Evolutionary conservation across 2,329 filamentous ascomycete genomes (phyloP), one percentile per base, ranked within the genome.

Genomic region (Aspergillus intermedius): DNA sequence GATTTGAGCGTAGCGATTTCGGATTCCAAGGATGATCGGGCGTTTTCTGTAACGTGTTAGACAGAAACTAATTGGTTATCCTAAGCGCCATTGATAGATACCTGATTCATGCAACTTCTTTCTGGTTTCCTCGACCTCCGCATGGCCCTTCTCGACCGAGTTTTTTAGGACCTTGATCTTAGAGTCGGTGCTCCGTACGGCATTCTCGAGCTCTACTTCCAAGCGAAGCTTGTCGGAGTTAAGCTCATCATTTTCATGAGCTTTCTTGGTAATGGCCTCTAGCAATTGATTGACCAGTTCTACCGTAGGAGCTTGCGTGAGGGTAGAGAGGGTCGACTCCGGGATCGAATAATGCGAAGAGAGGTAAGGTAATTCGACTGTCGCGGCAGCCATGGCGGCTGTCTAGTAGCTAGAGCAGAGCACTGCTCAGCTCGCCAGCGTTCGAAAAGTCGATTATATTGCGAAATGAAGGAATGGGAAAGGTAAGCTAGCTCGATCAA

Each of bases 141-240:
- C 87, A 52, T 91, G 77, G 8, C 87, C 85, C 66, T 91, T 91
- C 53, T 94, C 89, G 41, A 89, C 80, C 1, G 86, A 87, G 5
- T 80, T 77, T 71, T 93, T 95, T 65, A 93, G 82, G 7, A 84
- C 81, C 63, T 91, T 88, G 56, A 84, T 84, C 69, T 90, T 87
- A 21, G 86, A 83, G 65, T 97, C 91, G 51, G 86, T 85, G 56
- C 81, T 87, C 59, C 90, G 85, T 43, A 95, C 85, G 15, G 86
- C 86, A 68, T 89, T 93, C 68, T 98, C 93, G 6, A 97, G 80
- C 74, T 97, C 91, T 41, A 98, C 93, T 61, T 95, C 89, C 42
- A 88, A 76, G 57, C 88, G 85, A 41, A 96, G 78, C 72, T 96
- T 97, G 56, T 95, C 88, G 8, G 91, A 85, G 60, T 86, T 88